Conservation (phyloP, 345 rosid genomes). For the Gossypium australe region DNA sequence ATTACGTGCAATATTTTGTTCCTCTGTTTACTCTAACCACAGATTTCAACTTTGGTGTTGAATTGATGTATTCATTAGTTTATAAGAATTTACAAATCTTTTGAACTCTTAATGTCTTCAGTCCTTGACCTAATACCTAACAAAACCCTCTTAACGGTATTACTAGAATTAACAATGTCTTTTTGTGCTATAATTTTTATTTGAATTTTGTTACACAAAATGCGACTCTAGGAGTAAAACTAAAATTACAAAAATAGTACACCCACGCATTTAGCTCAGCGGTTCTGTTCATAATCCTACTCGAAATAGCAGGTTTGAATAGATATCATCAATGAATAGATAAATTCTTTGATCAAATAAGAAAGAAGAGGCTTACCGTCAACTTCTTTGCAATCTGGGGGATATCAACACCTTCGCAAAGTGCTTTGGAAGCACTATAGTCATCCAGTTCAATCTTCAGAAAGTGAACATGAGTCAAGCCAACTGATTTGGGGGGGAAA, state of each 20-base stretch:
- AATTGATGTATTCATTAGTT: background rate
- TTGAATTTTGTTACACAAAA: background rate
- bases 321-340: constrained; percentile 5
- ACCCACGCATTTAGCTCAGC: background rate
- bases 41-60: background rate
- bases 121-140: background rate
- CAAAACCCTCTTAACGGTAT: background rate
- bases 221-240: background rate
- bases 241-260: background rate
- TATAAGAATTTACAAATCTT: background rate
- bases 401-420: constrained; percentile 44
- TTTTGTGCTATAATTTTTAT: background rate
- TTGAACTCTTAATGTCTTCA: background rate
- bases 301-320: background rate
- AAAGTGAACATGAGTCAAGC: constrained; percentile 41
- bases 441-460: constrained; percentile 46
- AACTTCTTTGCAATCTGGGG: constrained; percentile 24
- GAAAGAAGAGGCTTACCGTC: constrained; percentile 29
- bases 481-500: constrained; percentile 21
- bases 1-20: background rate
- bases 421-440: constrained; percentile 38
- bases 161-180: background rate
- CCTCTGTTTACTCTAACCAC: background rate
- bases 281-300: background rate
- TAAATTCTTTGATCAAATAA: background rate